Evolutionary conservation across 2,329 filamentous ascomycete species (phyloP).

Genomic region (Trichoderma afroharzianum): DNA sequence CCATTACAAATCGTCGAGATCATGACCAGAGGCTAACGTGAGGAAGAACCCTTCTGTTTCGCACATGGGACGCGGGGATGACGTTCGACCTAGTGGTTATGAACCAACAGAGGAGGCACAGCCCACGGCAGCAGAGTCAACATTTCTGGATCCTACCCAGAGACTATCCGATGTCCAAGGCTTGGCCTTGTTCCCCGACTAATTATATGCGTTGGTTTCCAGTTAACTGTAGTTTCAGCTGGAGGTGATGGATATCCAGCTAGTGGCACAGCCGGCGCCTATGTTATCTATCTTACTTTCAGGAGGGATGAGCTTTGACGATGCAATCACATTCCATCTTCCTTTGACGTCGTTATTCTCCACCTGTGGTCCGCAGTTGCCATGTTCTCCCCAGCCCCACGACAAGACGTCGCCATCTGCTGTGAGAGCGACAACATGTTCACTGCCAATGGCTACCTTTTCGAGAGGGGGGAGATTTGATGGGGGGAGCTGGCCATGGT

Average conservation of each 20-base stretch:
- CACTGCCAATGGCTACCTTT: conserved; percentile 78
- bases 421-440: conserved; percentile 77
- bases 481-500: conserved; percentile 77
- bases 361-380: conserved; percentile 78
- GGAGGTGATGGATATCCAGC: conserved; percentile 61
- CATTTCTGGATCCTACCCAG: conserved; percentile 66
- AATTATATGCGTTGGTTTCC: background rate
- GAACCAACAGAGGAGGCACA: conserved; percentile 21
- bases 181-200: conserved; percentile 42
- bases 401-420: conserved; percentile 64
- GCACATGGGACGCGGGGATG: conserved; percentile 40
- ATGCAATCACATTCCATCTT: conserved; percentile 63
- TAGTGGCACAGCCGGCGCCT: conserved; percentile 87
- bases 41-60: conserved; percentile 42
- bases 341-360: conserved; percentile 64
- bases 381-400: conserved; percentile 98
- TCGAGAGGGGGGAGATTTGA: conserved; percentile 53
- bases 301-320: conserved; percentile 51
- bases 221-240: conserved; percentile 2
- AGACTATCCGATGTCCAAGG: conserved; percentile 63
- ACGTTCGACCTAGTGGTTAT: conserved; percentile 22
- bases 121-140: conserved; percentile 27
- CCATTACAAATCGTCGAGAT: background rate
- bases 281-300: conserved; percentile 55
- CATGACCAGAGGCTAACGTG: conserved; percentile 26